Evolutionary conservation across 345 rosid genomes (phyloP).

Genomic region (Bruguiera parviflora): DNA sequence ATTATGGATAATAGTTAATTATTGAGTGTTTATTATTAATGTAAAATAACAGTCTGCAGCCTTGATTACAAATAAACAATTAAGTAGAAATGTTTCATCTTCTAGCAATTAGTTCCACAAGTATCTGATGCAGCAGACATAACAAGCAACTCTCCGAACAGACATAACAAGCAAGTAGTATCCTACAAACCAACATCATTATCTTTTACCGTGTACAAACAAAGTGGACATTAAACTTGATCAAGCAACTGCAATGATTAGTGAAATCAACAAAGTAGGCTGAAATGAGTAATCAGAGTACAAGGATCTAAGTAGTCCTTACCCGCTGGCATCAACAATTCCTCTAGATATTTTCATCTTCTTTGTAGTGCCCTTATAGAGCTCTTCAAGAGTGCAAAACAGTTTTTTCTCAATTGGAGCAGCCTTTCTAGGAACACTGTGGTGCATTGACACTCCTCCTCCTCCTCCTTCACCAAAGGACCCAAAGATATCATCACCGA

Average conservation of each 20-base stretch:
- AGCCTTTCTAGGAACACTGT: slow-evolving; percentile 22
- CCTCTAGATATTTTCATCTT: slow-evolving; percentile 29
- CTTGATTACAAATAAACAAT: too few species aligned
- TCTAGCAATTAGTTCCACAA: neutral
- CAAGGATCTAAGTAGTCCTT: neutral
- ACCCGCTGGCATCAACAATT: slow-evolving; percentile 21
- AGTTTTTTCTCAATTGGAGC: slow-evolving; percentile 21
- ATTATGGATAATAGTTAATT: too few species aligned
- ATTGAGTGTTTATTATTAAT: too few species aligned
- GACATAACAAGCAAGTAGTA: neutral
- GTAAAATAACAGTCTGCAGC: too few species aligned
- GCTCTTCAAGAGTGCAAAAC: slow-evolving; percentile 29
- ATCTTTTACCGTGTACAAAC: neutral
- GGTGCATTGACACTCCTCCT: slow-evolving; percentile 21
- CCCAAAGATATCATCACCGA: slow-evolving; percentile 22
- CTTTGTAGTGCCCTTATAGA: slow-evolving; percentile 22
- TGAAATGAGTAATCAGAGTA: neutral
- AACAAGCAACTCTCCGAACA: neutral
- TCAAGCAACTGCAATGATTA: neutral
- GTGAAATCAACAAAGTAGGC: too few species aligned
- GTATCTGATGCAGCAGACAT: neutral
- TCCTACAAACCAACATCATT: neutral
- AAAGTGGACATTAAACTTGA: neutral
- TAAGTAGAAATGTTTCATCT: too few species aligned
- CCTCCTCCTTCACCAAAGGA: slow-evolving; percentile 15